These are phyloP conservation scores for Picea glauca DNA, from an alignment of 75 land plant species.

Conservation along the genomic window DNA sequence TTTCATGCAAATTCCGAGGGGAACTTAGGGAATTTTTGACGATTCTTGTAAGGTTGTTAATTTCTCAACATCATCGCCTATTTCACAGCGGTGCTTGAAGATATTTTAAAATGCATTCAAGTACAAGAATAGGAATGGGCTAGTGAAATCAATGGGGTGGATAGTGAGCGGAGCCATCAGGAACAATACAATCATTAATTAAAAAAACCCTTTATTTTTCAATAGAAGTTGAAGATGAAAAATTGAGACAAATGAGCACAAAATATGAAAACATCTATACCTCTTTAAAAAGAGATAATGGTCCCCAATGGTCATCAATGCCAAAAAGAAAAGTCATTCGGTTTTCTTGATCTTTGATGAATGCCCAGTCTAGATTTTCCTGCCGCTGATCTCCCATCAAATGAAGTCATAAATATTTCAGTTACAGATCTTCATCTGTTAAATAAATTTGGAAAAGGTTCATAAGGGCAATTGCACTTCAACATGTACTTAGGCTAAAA, in stretches of 20 bases:
- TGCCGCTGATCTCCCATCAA: constrained; percentile 37
- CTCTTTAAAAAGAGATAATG: constrained; percentile 70
- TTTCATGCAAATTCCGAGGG: too few relatives aligned
- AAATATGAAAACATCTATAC: constrained; percentile 19
- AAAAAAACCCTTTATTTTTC: too few relatives aligned
- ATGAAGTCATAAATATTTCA: background rate
- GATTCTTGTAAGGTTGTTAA: too few relatives aligned
- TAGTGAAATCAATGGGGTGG: background rate
- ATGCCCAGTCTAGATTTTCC: constrained; percentile 68
- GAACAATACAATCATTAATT: background rate
- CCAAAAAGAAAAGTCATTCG: constrained; percentile 76
- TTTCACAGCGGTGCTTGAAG: too few relatives aligned
- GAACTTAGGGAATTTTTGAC: too few relatives aligned
- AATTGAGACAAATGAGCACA: too few relatives aligned
- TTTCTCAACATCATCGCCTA: too few relatives aligned
- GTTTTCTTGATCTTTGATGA: constrained; percentile 50
- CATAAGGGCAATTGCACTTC: background rate
- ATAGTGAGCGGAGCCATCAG: background rate
- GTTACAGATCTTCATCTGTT: background rate
- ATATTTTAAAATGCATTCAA: background rate
- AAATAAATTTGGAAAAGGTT: background rate
- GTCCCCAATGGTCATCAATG: constrained; percentile 92
- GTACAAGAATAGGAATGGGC: background rate
- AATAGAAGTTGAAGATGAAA: too few relatives aligned
- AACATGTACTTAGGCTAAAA: background rate